Evolutionary conservation across 192 early-diverging fungal species (phyloP).

Genomic region (Chytriomyces hyalinus): DNA sequence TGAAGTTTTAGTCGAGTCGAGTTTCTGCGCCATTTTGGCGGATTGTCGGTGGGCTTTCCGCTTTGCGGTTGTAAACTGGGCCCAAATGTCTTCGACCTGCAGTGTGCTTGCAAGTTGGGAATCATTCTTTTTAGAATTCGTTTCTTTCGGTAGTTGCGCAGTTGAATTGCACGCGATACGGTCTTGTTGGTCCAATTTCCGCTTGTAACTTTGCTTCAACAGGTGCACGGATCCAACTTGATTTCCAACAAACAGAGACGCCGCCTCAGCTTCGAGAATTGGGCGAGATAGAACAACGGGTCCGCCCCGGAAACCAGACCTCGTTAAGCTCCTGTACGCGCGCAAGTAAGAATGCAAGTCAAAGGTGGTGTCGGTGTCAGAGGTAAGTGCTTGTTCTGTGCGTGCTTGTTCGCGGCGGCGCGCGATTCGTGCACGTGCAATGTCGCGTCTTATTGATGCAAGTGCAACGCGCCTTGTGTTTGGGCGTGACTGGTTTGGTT

Average conservation of each 20-base stretch:
- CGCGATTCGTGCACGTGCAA: not conserved
- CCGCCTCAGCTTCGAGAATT: not conserved
- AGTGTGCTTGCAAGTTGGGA: too few relatives aligned
- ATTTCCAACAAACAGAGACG: not conserved
- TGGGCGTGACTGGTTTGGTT: not conserved
- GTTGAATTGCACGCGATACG: not conserved
- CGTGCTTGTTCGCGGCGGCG: not conserved
- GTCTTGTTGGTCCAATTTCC: not conserved
- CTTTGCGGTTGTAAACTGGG: not conserved
- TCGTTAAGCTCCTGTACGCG: constrained; percentile 2
- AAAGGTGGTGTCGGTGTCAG: not conserved
- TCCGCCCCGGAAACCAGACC: not conserved
- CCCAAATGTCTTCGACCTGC: not conserved
- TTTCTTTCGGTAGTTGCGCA: not conserved
- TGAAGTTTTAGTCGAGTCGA: too few relatives aligned
- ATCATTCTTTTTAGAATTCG: not conserved
- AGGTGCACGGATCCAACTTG: not conserved
- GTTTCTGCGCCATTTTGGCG: too few relatives aligned
- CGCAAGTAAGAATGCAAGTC: not conserved
- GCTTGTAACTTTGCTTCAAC: not conserved
- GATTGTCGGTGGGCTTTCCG: too few relatives aligned
- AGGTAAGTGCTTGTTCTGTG: not conserved
- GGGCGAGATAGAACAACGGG: not conserved
- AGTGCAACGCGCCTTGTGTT: not conserved
- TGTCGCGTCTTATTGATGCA: not conserved